Evolutionary conservation across 2,329 filamentous ascomycete genomes (phyloP).

Genomic region (Amylocarpus encephaloides): DNA sequence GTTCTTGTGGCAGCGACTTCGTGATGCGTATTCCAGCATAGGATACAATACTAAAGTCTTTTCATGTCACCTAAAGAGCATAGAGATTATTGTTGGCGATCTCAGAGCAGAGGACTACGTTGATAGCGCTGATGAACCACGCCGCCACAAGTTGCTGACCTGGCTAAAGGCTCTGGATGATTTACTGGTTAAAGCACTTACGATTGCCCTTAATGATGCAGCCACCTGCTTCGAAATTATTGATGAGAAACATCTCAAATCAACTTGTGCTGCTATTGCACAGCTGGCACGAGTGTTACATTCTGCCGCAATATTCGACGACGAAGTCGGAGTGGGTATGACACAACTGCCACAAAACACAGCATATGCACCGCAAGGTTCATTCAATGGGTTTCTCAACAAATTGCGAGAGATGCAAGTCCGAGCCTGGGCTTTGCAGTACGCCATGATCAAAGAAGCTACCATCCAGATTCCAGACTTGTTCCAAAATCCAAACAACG

Average conservation of each 20-base stretch:
- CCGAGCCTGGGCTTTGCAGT: slow-evolving; percentile 81
- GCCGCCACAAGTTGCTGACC: slow-evolving; percentile 65
- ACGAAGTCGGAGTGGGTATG: slow-evolving; percentile 75
- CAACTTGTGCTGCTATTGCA: slow-evolving; percentile 65
- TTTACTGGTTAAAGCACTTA: slow-evolving; percentile 64
- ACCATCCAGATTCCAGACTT: slow-evolving; percentile 58
- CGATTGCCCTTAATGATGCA: slow-evolving; percentile 58
- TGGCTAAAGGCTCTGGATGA: slow-evolving; percentile 77
- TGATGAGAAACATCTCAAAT: slow-evolving; percentile 69
- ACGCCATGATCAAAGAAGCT: slow-evolving; percentile 69
- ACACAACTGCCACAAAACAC: slow-evolving; percentile 52
- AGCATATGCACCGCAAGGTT: slow-evolving; percentile 36
- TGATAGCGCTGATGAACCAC: slow-evolving; percentile 51
- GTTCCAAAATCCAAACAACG: slow-evolving; percentile 62
- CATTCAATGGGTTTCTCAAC: slow-evolving; percentile 51
- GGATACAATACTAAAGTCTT: slow-evolving; percentile 82
- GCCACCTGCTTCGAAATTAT: slow-evolving; percentile 74
- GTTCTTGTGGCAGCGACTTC: slow-evolving; percentile 85
- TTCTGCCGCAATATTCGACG: slow-evolving; percentile 73
- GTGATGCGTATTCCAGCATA: slow-evolving; percentile 80
- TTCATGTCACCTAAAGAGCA: slow-evolving; percentile 77
- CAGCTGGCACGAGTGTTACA: slow-evolving; percentile 71
- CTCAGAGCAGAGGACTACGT: slow-evolving; percentile 53
- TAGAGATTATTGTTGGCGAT: slow-evolving; percentile 74
- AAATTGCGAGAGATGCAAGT: slow-evolving; percentile 84